Conservation (phyloP, 164 flowering plant genomes). For the Annona cherimola region DNA sequence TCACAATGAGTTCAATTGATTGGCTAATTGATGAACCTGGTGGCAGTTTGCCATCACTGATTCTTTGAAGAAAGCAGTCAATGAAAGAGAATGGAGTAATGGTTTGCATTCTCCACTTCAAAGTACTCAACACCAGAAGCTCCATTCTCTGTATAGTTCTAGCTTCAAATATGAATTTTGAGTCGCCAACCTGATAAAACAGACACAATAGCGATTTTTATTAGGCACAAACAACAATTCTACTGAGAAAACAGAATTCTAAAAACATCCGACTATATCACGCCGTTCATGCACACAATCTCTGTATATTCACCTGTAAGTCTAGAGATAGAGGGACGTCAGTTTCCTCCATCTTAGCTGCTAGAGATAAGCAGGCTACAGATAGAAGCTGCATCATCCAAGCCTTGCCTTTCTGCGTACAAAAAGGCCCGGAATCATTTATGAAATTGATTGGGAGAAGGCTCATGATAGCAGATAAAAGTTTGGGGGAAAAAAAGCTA, state of each 20-base stretch:
- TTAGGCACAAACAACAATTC: neutral
- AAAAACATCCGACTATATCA: neutral
- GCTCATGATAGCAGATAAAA: neutral
- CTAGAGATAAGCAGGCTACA: conserved; percentile 77
- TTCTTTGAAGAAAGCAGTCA: conserved; percentile 49
- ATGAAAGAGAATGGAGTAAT: conserved; percentile 69
- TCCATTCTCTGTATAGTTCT: conserved; percentile 84
- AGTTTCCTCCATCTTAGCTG: conserved; percentile 86
- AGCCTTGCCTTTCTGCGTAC: conserved; percentile 48
- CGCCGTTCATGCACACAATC: conserved; percentile 11
- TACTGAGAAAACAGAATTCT: neutral
- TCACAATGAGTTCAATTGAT: conserved; percentile 41
- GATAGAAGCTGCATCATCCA: conserved; percentile 83
- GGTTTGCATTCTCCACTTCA: conserved; percentile 81
- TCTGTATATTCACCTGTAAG: conserved; percentile 54
- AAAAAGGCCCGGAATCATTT: neutral
- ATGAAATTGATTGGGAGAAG: neutral
- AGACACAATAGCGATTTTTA: neutral
- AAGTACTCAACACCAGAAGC: conserved; percentile 71
- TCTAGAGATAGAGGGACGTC: conserved; percentile 63
- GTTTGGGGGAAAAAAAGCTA: neutral
- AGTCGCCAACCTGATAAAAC: conserved; percentile 44
- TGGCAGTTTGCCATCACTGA: conserved; percentile 33
- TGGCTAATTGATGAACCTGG: conserved; percentile 18
- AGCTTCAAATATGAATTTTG: conserved; percentile 65